phyloP scores from a whole-genome alignment of 225 moss, liverwort and hornwort species.

The Bryoerythrophyllum caledonicum region DNA sequence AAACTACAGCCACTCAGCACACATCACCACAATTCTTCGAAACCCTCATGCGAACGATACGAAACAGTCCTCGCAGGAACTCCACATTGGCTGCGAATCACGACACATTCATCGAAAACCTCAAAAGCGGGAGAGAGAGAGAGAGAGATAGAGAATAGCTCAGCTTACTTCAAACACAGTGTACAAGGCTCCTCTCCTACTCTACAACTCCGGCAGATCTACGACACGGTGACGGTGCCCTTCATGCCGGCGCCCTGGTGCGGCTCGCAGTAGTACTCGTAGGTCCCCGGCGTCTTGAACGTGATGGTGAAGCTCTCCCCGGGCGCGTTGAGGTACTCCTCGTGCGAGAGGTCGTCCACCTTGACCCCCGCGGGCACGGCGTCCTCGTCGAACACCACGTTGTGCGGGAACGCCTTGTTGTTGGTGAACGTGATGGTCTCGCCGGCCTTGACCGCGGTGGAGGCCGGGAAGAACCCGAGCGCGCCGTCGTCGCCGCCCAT shows the following conservation, averaged over 20 bases:
- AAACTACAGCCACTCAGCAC: neutral
- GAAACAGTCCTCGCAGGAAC: neutral
- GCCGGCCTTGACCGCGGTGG: conserved; percentile 23
- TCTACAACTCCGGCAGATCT: neutral
- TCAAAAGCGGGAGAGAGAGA: too few relatives aligned
- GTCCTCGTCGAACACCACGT: conserved; percentile 81
- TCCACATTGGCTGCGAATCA: too few relatives aligned
- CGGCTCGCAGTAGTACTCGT: conserved; percentile 64
- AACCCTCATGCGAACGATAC: neutral
- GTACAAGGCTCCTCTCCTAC: neutral
- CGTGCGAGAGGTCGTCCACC: conserved; percentile 39
- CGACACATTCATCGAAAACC: too few relatives aligned
- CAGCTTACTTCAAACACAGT: neutral
- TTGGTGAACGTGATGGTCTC: conserved; percentile 67
- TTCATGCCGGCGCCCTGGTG: conserved; percentile 73
- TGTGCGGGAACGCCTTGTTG: conserved; percentile 90
- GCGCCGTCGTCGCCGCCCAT: conserved; percentile 65
- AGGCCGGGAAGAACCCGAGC: conserved; percentile 42
- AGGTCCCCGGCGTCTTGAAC: conserved; percentile 43
- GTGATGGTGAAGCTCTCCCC: conserved; percentile 38
- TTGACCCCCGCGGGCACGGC: conserved; percentile 54
- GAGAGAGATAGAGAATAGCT: neutral
- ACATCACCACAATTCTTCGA: neutral
- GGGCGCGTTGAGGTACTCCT: conserved; percentile 62
- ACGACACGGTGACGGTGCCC: conserved; percentile 51